Evolutionary conservation across 352 stramenopile genomes (phyloP), one percentile per base, ranked within the genome.

Genomic region (Globisporangium emineosum): DNA sequence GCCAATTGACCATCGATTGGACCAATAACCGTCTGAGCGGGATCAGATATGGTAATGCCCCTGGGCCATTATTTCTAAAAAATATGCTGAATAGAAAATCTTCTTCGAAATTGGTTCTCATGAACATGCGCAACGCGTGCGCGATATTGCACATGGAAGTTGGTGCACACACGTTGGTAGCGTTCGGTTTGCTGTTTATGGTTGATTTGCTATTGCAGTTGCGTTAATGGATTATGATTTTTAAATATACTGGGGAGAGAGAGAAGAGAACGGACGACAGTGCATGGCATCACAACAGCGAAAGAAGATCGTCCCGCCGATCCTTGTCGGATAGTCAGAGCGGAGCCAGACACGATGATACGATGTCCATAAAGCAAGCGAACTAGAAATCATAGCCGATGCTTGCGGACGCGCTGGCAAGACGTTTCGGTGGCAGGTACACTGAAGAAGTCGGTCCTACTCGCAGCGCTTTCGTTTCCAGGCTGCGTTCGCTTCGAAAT

Each of bases 401-500:
- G 40, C 40, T 23, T 5, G 17, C 12, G 17, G 17, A 19, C 19
- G 40, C 40, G 40, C 40, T 47, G 40, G 7, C 17, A 17, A 21
- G 40, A 23, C 21, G 40, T 3, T 23, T 55, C 25, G 13, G 25
- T 29, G 29, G 43, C 35, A 62, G 37, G n/a, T 12, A 23, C 40
- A 53, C 42, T 21, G 33, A 60, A n/a, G 25, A 13, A n/a, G 19
- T 6, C 53, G 37, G 54, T 32, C n/a, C 66, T 71, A 91, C 43
- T 88, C 76, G 45, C 82, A 65, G 17, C 83, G 80, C 53, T 83
- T 75, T 21, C 83, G 80, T 67, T 91, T 91, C 80, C 83, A 90
- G 55, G 72, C 49, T 1, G 81, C 62, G 19, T 67, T 72, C 47
- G 75, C 76, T 51, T 91, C 75, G 42, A 88, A 72, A 35, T 83